Percentiles rank a stretch among this genome's conserved stretches.
These are phyloP conservation scores for Hypoxylon intermedium DNA, from an alignment of 495 filamentous ascomycete species.

Conservation along the genomic window DNA sequence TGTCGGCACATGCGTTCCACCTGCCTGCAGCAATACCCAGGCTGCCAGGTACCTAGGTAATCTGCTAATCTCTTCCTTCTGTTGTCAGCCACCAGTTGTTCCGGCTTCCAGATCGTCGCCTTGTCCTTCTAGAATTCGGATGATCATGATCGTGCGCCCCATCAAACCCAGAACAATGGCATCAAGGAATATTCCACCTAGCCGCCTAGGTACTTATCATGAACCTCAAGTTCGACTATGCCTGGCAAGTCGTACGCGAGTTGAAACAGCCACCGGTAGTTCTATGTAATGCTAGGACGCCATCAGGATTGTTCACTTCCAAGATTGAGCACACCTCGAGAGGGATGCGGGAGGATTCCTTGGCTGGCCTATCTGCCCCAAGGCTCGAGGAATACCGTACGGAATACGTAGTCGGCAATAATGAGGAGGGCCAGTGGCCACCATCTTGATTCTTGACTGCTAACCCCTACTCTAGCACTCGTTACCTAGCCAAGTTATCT, in stretches of 20 bases:
- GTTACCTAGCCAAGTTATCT: not conserved
- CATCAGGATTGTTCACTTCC: constrained; percentile 5
- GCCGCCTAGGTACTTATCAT: too few relatives aligned
- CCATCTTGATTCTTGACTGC: not conserved
- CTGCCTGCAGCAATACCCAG: not conserved
- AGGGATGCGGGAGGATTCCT: constrained; percentile 34
- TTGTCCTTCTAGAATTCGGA: constrained; percentile 19
- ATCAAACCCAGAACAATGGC: constrained; percentile 6
- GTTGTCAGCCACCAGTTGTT: not conserved
- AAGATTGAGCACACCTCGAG: constrained; percentile 4
- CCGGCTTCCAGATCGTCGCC: constrained; percentile 25
- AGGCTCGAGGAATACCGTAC: too few relatives aligned
- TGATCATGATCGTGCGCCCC: not conserved
- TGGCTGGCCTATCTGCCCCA: constrained; percentile 16
- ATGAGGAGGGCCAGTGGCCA: not conserved
- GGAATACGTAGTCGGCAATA: constrained; percentile 18
- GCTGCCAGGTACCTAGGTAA: not conserved
- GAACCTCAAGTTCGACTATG: not conserved
- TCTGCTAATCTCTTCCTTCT: not conserved
- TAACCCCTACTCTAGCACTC: not conserved
- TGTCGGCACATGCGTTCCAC: not conserved
- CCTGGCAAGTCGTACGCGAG: not conserved
- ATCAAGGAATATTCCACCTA: too few relatives aligned
- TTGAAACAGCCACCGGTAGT: not conserved
- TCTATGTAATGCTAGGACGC: not conserved